These are phyloP conservation scores for Podosphaera xanthii DNA, from an alignment of 2,329 filamentous ascomycete species.

Conservation along the genomic window DNA sequence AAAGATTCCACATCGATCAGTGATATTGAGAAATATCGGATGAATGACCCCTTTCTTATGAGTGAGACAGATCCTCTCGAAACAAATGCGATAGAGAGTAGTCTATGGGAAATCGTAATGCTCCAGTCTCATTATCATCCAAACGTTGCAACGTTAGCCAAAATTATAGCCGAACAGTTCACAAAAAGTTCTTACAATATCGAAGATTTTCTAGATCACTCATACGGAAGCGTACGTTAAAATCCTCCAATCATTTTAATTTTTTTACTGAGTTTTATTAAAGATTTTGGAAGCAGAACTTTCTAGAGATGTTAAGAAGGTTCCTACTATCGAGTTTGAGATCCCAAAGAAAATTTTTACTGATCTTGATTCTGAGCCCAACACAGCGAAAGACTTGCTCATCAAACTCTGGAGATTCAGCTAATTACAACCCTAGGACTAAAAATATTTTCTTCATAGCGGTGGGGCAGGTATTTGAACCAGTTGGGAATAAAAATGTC, in stretches of 20 bases:
- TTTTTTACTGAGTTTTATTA: slow-evolving; percentile 15
- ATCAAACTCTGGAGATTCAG: slow-evolving; percentile 38
- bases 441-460: neutral
- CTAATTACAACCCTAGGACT: neutral
- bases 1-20: slow-evolving; percentile 33
- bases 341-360: slow-evolving; percentile 36
- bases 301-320: slow-evolving; percentile 60
- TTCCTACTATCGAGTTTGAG: slow-evolving; percentile 76
- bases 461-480: no score
- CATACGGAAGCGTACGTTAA: slow-evolving; percentile 51
- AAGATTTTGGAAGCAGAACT: slow-evolving; percentile 70
- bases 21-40: slow-evolving; percentile 34
- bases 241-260: neutral
- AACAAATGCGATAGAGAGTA: slow-evolving; percentile 74
- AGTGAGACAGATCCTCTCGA: slow-evolving; percentile 62
- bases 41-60: slow-evolving; percentile 53
- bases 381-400: slow-evolving; percentile 29
- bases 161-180: slow-evolving; percentile 89
- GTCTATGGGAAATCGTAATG: slow-evolving; percentile 83
- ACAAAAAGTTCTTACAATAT: slow-evolving; percentile 86
- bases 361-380: slow-evolving; percentile 24
- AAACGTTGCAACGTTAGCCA: slow-evolving; percentile 81
- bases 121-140: slow-evolving; percentile 88
- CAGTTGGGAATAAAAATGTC: no score
- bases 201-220: slow-evolving; percentile 95